Evolutionary conservation across 768 basidiomycete genomes (phyloP).

Genomic region (Myochromella boudieri): DNA sequence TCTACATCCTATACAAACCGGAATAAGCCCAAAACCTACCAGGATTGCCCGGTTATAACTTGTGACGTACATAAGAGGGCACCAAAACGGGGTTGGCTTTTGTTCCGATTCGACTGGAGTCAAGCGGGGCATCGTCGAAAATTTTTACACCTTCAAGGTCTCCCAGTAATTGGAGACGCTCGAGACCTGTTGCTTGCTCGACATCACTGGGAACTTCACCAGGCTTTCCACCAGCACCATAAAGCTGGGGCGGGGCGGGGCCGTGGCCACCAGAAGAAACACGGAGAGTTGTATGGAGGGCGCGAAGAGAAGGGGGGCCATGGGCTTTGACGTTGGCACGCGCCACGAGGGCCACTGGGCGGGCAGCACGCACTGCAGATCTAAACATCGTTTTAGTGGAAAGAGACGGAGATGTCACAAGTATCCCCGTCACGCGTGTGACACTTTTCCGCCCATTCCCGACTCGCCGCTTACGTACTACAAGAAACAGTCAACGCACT

Average conservation of each 20-base stretch:
- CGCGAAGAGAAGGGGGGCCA: slow-evolving; percentile 38
- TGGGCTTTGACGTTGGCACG: slow-evolving; percentile 36
- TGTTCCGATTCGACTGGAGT: slow-evolving; percentile 85
- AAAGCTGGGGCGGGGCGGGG: slow-evolving; percentile 63
- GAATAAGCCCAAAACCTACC: not conserved
- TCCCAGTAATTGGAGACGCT: slow-evolving; percentile 91
- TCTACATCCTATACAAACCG: slow-evolving; percentile 58
- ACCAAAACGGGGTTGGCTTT: slow-evolving; percentile 85
- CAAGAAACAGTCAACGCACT: too few relatives aligned
- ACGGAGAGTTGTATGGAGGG: slow-evolving; percentile 58
- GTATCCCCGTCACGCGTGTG: slow-evolving; percentile 19
- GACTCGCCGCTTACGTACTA: too few relatives aligned
- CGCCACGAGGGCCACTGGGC: slow-evolving; percentile 39
- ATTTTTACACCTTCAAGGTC: slow-evolving; percentile 85
- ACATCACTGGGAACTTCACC: slow-evolving; percentile 82
- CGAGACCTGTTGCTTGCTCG: slow-evolving; percentile 93
- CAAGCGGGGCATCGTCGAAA: slow-evolving; percentile 86
- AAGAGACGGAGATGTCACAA: slow-evolving; percentile 21
- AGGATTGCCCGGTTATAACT: slow-evolving; percentile 1
- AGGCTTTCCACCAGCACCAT: slow-evolving; percentile 68
- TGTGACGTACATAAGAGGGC: slow-evolving; percentile 71
- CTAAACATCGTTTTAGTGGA: slow-evolving; percentile 39
- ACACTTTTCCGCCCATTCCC: slow-evolving; percentile 31
- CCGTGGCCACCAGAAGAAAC: slow-evolving; percentile 51
- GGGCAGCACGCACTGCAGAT: slow-evolving; percentile 45